These are phyloP conservation scores for Trebouxia sp. DNA, from an alignment of 139 green algal genomes.

Conservation along the genomic window DNA sequence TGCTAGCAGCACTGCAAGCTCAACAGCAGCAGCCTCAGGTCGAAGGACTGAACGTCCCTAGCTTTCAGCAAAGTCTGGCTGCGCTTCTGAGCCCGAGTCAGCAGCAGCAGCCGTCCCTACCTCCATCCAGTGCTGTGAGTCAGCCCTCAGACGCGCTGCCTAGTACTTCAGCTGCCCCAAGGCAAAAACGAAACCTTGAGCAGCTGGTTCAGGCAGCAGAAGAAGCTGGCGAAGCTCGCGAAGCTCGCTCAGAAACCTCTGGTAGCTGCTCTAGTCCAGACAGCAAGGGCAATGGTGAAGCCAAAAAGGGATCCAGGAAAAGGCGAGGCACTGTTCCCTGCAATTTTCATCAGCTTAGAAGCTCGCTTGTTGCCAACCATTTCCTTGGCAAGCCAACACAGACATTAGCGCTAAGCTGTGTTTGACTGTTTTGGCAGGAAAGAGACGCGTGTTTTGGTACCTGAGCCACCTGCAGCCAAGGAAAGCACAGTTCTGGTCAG, in stretches of 20 bases:
- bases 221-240: neutral
- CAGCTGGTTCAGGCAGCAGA: conserved; percentile 19
- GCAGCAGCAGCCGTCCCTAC: conserved; percentile 2
- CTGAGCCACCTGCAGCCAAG: conserved; percentile 8
- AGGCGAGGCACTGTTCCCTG: neutral
- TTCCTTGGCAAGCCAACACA: neutral
- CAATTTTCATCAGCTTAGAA: neutral
- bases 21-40: conserved; percentile 3
- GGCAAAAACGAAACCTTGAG: neutral
- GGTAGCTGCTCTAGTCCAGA: conserved; percentile 9
- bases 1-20: neutral
- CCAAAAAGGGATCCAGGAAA: neutral
- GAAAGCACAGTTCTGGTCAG: conserved; percentile 7
- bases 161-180: neutral
- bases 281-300: conserved; percentile 5
- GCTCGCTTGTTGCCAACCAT: too few species aligned
- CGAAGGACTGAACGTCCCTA: neutral
- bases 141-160: neutral
- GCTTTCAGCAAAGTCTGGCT: conserved; percentile 5
- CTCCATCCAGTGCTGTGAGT: neutral
- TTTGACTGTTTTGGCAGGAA: neutral
- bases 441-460: neutral
- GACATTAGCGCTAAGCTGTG: too few species aligned
- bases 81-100: conserved; percentile 1
- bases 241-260: conserved; percentile 16